Evolutionary conservation across 352 stramenopile genomes (phyloP), one percentile per base, ranked within the genome.

Genomic region (Phytophthora cactorum): DNA sequence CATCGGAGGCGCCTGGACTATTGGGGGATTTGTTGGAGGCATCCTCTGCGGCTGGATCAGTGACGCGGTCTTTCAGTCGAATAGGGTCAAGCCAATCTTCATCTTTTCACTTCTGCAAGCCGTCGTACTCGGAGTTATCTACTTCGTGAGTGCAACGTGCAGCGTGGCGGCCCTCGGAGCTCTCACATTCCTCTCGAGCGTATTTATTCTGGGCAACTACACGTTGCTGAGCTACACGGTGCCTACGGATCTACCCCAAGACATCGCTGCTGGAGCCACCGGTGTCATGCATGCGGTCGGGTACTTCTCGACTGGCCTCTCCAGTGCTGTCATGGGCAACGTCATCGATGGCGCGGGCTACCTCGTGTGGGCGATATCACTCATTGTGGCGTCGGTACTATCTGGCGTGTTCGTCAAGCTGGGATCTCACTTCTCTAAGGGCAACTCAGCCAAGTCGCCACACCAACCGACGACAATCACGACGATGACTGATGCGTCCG

Each of bases 121-220:
- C 3, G 45, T 81, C 1, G 65, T 90, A n/a, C 72, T 91, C 1
- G 78, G 71, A 2, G 44, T 71, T 2, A 75, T 91, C n/a, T 93
- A 90, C 60, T 64, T 77, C 22, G 74, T 90, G 43, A 89, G 79
- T 29, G 67, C 81, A 15, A 78, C 77, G 1, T 85, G 80, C 58
- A 87, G 72, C 36, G 72, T 89, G 6, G 38, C 60, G 22, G 66
- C 77, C 50, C 72, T 93, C 9, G 82, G 81, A 29, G 60, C 68
- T 29, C 75, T 93, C 1, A 79, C 87, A 15, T 93, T 93, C 52
- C 59, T 81, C 51, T 77, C 79, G 25, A 93, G 85, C 54, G 78
- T 93, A 14, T 91, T 88, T 64, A 57, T 93, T 29, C 52, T 93
- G 4, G 85, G 85, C 29, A 93, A 90, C 68, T 90, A 90, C 68